These are phyloP conservation scores for Yamadazyma taylorii DNA, from an alignment of 1,139 yeast genomes.

Conservation along the genomic window DNA sequence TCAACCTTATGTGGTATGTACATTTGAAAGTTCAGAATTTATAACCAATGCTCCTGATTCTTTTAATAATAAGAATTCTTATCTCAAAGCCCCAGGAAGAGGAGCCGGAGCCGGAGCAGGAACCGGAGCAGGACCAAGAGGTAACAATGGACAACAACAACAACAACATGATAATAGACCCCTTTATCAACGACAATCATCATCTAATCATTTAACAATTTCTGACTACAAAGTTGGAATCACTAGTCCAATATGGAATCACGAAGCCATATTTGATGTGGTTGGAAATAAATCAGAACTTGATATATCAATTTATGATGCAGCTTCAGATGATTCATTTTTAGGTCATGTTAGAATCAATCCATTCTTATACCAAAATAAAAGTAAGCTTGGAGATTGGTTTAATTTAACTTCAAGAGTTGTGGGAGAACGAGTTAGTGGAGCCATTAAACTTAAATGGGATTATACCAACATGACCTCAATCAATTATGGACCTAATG, in stretches of 20 bases:
- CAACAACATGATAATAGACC: constrained; percentile 32
- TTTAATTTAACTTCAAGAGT: constrained; percentile 69
- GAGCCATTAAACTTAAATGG: constrained; percentile 74
- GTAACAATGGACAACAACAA: too few relatives aligned
- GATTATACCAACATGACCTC: constrained; percentile 67
- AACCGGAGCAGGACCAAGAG: too few relatives aligned
- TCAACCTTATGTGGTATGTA: constrained; percentile 89
- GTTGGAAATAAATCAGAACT: constrained; percentile 79
- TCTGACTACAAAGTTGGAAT: constrained; percentile 19
- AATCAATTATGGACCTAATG: constrained; percentile 86
- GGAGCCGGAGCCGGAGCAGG: too few relatives aligned
- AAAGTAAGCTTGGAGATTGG: constrained; percentile 57
- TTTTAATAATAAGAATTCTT: constrained; percentile 36
- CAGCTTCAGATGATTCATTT: constrained; percentile 76
- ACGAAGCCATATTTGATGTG: constrained; percentile 89
- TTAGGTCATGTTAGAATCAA: constrained; percentile 78
- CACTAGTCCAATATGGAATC: constrained; percentile 82
- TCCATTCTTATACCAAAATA: constrained; percentile 51
- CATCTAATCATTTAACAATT: constrained; percentile 57
- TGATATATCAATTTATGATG: constrained; percentile 86
- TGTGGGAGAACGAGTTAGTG: constrained; percentile 73
- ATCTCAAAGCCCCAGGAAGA: constrained; percentile 23
- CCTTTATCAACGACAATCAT: constrained; percentile 62
- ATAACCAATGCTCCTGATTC: constrained; percentile 81
- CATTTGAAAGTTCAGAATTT: constrained; percentile 89